Evolutionary conservation across 345 rosid species (phyloP), one percentile per base, ranked within the genome.

Genomic region (Citrus australasica): DNA sequence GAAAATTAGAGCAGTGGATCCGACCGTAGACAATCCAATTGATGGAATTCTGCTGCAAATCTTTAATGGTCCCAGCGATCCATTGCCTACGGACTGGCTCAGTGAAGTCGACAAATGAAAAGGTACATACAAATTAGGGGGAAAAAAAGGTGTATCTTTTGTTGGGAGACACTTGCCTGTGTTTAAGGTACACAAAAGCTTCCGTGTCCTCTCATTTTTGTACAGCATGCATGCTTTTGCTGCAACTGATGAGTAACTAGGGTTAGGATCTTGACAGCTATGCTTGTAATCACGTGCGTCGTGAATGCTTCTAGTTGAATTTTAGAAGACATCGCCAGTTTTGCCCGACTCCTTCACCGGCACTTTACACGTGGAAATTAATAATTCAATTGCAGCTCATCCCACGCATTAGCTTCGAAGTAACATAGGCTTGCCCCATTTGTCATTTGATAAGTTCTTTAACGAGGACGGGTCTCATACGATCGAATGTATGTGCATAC

Each of bases 31-130:
- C 8, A 25, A 64, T 14, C 28, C 74, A 28, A 53, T 73, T 69
- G 65, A 48, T 69, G 74, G 71, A 80, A 69, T 69, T 75, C 53
- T 76, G 76, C 55, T 17, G 78, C 82, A 79, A 75, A 82, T 69
- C 67, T 73, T 77, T 38, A 72, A 74, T 80, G 83, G 82, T 55
- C 80, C 84, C 84, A 22, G 33, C 46, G 77, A 81, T 63, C 78
- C 79, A 70, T 28, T 2, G 63, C 32, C 70, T 22, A 64, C 38
- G 59, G 40, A 24, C 56, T n/a, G 61, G 17, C 4, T 21, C 68
- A 73, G 60, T 37, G 11, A 28, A 21, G 33, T 28, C 42, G 30
- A 63, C n/a, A 63, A 9, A 2, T 5, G 13, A 5, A 40, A 72
- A 33, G 42, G 46, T 7, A 6, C 0, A 27, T 19, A 19, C 5